These are phyloP conservation scores for Penicillium sp. DNA, from an alignment of 2,329 filamentous ascomycete species.

Conservation along the genomic window DNA sequence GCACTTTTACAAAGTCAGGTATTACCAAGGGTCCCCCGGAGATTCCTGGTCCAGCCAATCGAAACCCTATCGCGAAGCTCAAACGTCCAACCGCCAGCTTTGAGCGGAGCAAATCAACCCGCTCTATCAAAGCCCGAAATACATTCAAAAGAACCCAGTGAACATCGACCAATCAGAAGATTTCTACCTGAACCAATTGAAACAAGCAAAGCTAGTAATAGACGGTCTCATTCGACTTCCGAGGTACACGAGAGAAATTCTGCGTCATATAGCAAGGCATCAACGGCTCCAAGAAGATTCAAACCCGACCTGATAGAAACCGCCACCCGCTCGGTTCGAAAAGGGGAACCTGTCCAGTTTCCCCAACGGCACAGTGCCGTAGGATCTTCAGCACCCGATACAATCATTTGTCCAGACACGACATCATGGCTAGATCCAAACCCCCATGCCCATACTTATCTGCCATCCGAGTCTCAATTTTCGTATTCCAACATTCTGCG, in stretches of 20 bases:
- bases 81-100: conserved; percentile 13
- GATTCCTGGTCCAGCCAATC: conserved; percentile 44
- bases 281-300: conserved; percentile 27
- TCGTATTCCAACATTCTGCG: conserved; percentile 46
- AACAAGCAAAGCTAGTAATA: conserved; percentile 61
- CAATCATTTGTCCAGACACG: not conserved
- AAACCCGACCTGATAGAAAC: conserved; percentile 36
- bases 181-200: conserved; percentile 58
- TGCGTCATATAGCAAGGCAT: not conserved
- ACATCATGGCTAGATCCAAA: conserved; percentile 38
- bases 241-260: conserved; percentile 23
- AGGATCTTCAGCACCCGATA: conserved; percentile 6
- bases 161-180: conserved; percentile 16
- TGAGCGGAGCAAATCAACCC: conserved; percentile 14
- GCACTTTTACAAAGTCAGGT: not conserved
- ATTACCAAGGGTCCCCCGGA: conserved; percentile 19
- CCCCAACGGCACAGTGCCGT: conserved; percentile 34
- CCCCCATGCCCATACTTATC: conserved; percentile 49
- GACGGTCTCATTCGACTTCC: conserved; percentile 32
- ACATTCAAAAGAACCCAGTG: not conserved
- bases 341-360: conserved; percentile 33
- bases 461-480: conserved; percentile 52
- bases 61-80: conserved; percentile 47
- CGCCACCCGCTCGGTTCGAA: conserved; percentile 31
- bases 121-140: conserved; percentile 1